These are phyloP conservation scores for Smittium culicis DNA, from an alignment of 371 early-diverging fungal species.

Conservation along the genomic window DNA sequence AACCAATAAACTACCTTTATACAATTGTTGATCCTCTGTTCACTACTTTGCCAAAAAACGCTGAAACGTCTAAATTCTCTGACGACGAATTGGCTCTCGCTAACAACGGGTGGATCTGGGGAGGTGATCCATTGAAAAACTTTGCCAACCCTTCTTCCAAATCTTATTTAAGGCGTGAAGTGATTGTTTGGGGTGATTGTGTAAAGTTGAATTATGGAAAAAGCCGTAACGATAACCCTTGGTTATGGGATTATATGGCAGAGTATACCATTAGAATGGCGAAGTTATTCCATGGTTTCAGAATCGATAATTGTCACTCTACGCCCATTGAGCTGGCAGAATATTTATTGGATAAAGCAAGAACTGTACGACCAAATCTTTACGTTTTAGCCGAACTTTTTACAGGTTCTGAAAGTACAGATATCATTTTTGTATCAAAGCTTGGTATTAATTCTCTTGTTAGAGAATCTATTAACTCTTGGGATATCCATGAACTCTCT, in stretches of 20 bases:
- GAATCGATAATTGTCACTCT: constrained; percentile 97
- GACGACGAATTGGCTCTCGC: constrained; percentile 44
- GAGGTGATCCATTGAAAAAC: constrained; percentile 80
- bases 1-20: constrained; percentile 33
- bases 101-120: constrained; percentile 98
- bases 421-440: constrained; percentile 70
- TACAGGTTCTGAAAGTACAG: constrained; percentile 84
- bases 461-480: constrained; percentile 93
- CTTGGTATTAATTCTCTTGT: constrained; percentile 91
- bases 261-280: constrained; percentile 81
- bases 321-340: constrained; percentile 90
- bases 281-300: constrained; percentile 78
- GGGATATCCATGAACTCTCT: constrained; percentile 80
- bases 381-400: constrained; percentile 95
- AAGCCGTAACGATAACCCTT: constrained; percentile 70
- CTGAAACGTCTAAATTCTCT: constrained; percentile 6
- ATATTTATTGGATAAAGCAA: constrained; percentile 78
- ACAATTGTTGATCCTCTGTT: constrained; percentile 86
- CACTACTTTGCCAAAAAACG: constrained; percentile 43
- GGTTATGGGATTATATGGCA: constrained; percentile 88
- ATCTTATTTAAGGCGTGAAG: constrained; percentile 81
- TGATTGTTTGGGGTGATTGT: constrained; percentile 97
- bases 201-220: constrained; percentile 90
- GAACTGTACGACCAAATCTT: constrained; percentile 67
- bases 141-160: constrained; percentile 76